Base-by-base conservation (phyloP, 352 stramenopile genomes). In the Globisporangium cederbergense region DNA sequence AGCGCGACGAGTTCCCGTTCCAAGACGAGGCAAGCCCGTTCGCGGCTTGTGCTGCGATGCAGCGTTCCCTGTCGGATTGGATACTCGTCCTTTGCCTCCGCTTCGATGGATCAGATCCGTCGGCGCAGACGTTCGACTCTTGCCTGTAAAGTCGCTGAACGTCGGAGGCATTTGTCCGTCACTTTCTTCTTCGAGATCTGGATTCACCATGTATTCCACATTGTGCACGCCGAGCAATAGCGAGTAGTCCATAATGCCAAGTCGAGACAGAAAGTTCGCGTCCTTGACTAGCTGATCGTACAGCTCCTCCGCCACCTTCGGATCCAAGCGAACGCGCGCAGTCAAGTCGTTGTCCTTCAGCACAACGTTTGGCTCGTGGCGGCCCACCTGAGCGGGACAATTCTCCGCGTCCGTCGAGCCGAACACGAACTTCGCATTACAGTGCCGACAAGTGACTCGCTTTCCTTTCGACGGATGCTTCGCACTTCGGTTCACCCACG, bases 171-270 rank as follows among this genome's bases (percentile, higher is more conserved):
- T 40, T 22, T 30, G 18, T 36, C 42, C 52, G 4, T 68, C 54
- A 16, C 60, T 54, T 0, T 89, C 81, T 60, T 89, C 73, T 38
- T 88, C 80, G 45, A 89, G 43, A 55, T 92, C 87, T 16, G 80
- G 79, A 25, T 92, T 92, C 58, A 96, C 87, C 72, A 90, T 85
- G 70, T 96, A 96, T 68, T 94, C 86, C 11, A 91, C 81, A 45
- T 95, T 93, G 68, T 97, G 90, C 28, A 97, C 88, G 50, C 89
- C 89, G 8, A 97, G 75, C 49, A 97, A 58, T 38, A 97, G 67
- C 50, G 86, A 96, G 72, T 97, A 97, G 65, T 97, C 90, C 90
- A 97, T 97, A 66, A 97, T 95, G 36, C 88, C 85, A 22, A 95
- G 70, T 0, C 84, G 76, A 2, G 80, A 89, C 10, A 97, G 60